phyloP scores from a whole-genome alignment of 1,284 basidiomycete genomes.

The Cronartium ribicola region DNA sequence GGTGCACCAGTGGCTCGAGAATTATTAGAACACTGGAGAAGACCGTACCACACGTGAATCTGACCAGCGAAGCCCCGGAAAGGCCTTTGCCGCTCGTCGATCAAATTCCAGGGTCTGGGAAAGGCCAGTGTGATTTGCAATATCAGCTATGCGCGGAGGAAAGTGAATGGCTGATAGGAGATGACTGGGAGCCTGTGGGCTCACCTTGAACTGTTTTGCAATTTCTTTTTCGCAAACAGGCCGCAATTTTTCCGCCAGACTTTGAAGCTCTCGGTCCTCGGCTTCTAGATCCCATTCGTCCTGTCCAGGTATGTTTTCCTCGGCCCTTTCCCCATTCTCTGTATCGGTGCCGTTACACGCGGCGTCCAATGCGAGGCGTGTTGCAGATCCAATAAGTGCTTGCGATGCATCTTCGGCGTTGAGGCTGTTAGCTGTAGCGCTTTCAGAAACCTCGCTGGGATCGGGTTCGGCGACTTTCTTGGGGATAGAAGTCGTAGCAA shows the following conservation, averaged over 20 bases:
- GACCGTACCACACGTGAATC: constrained; percentile 48
- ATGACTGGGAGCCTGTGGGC: constrained; percentile 29
- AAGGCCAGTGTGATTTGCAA: background rate
- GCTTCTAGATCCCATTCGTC: constrained; percentile 46
- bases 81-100: constrained; percentile 65
- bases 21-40: background rate
- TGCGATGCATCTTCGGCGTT: constrained; percentile 42
- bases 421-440: constrained; percentile 43
- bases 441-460: constrained; percentile 45
- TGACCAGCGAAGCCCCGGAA: constrained; percentile 58
- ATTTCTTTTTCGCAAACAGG: constrained; percentile 88
- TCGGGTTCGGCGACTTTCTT: constrained; percentile 64
- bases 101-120: constrained; percentile 78
- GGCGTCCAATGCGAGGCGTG: background rate
- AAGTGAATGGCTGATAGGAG: constrained; percentile 2
- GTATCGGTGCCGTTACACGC: background rate
- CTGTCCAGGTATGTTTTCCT: constrained; percentile 6
- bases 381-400: constrained; percentile 39
- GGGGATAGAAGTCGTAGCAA: constrained; percentile 80
- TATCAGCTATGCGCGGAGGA: background rate
- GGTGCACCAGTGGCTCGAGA: too few relatives aligned
- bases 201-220: constrained; percentile 61
- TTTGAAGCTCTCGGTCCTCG: constrained; percentile 50
- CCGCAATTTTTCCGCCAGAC: constrained; percentile 65
- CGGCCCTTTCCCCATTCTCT: background rate